Evolutionary conservation across 1,284 basidiomycete genomes (phyloP), one percentile per base, ranked within the genome.

Genomic region (Heterobasidion occidentale): DNA sequence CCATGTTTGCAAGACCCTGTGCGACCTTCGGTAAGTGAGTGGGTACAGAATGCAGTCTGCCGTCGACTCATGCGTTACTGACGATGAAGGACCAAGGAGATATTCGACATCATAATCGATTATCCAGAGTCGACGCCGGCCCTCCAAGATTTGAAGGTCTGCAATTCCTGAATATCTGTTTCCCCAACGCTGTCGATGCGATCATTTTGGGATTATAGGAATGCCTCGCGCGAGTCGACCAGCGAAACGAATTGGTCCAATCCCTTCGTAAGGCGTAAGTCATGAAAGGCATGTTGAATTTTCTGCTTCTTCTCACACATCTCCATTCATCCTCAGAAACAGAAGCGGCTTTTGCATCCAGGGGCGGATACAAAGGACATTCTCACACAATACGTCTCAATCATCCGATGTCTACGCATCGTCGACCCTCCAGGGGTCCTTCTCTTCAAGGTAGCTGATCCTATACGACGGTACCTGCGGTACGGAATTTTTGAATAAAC

Each of bases 31-130:
- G 92, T 92, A 60, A 34, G 81, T 73, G 49, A 36, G 48, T 34
- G n/a, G 44, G 44, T 55, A 19, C 46, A 2, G 46, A 20, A 34
- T 20, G 27, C 27, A 27, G n/a, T 27, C 27, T 27, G 27, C 27
- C 5, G 34, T 27, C 51, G n/a, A 44, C 36, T 14, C 15, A 27
- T 52, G 36, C 27, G 46, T 11, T 35, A 6, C 42, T 45, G 42
- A 49, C 47, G 3, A 49, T 45, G 1, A 33, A 94, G 93, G 46
- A 92, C 88, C 0, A 77, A 77, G 52, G 93, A 98, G 70, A 86
- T 99, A 17, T 98, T 97, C 65, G 93, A 97, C 62, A 96, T 99
- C 57, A 95, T 99, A 57, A 86, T 96, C 51, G 90, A 94, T 64
- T 97, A 86, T 63, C 95, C 97, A 0, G 90, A 94, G 57, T 97